Conservation (phyloP, 257 asterid genomes). For the Plectranthus barbatus region DNA sequence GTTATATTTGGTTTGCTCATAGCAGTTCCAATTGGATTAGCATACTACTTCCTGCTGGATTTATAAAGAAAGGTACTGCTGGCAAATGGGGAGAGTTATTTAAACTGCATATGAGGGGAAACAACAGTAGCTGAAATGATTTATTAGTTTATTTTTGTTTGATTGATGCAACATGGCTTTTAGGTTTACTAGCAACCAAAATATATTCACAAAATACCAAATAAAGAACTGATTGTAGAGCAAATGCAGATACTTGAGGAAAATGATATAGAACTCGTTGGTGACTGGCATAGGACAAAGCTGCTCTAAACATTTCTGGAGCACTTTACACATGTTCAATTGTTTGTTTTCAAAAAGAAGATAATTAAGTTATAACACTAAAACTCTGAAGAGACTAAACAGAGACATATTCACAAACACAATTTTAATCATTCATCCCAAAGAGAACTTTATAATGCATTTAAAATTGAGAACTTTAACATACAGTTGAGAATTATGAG, state of each 20-base stretch:
- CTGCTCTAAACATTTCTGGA: not conserved
- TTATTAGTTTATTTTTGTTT: not conserved
- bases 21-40: slow-evolving; percentile 64
- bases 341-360: slow-evolving; percentile 4
- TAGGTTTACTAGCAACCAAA: slow-evolving; percentile 7
- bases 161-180: slow-evolving; percentile 3
- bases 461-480: not conserved
- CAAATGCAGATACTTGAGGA: not conserved
- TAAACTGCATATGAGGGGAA: not conserved
- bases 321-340: not conserved
- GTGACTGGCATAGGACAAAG: not conserved
- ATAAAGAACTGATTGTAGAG: not conserved
- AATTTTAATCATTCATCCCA: not conserved
- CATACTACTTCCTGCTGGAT: slow-evolving; percentile 65
- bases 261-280: not conserved
- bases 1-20: slow-evolving; percentile 68
- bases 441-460: not conserved
- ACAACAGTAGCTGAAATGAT: slow-evolving; percentile 1
- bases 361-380: not conserved
- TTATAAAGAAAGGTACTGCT: slow-evolving; percentile 28
- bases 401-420: not conserved
- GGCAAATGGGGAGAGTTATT: slow-evolving; percentile 6
- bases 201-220: not conserved
- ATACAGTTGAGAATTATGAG: not conserved
- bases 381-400: not conserved